phyloP scores from a whole-genome alignment of 441 rosid genomes.

The Adansonia gregorii region DNA sequence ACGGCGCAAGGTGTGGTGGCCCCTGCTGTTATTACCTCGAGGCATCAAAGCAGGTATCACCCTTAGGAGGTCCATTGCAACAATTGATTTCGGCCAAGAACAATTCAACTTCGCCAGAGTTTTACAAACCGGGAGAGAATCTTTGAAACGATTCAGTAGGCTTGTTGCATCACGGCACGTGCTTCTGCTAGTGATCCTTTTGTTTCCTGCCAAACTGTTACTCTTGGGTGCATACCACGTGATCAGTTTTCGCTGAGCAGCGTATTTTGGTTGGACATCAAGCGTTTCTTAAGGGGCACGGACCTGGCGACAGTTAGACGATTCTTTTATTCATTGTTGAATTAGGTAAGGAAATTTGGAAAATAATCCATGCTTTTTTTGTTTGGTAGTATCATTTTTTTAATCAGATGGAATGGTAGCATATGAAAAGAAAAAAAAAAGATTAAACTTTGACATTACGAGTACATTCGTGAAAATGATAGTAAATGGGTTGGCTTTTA shows the following conservation, averaged over 20 bases:
- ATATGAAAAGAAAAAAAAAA: slow-evolving; percentile 21
- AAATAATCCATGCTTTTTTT: not conserved
- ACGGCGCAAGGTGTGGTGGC: slow-evolving; percentile 76
- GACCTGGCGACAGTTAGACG: slow-evolving; percentile 39
- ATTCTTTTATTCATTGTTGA: slow-evolving; percentile 63
- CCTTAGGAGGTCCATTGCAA: slow-evolving; percentile 34
- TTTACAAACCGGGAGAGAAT: slow-evolving; percentile 61
- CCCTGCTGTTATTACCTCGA: slow-evolving; percentile 43
- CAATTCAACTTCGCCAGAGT: slow-evolving; percentile 61
- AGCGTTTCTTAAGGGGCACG: slow-evolving; percentile 19
- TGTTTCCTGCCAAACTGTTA: slow-evolving; percentile 69
- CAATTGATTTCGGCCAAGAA: slow-evolving; percentile 34
- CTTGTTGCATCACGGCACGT: slow-evolving; percentile 74
- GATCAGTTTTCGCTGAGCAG: slow-evolving; percentile 43
- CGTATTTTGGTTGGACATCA: not conserved
- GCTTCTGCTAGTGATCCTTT: slow-evolving; percentile 71
- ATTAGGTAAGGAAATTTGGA: slow-evolving; percentile 13
- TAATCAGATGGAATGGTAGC: slow-evolving; percentile 18
- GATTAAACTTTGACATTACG: not conserved
- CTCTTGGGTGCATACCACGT: slow-evolving; percentile 60
- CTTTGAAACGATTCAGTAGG: slow-evolving; percentile 68
- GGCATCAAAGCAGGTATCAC: slow-evolving; percentile 32
- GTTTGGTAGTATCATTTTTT: not conserved
- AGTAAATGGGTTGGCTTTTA: not conserved
- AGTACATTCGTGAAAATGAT: slow-evolving; percentile 4